Conservation (phyloP, 1,139 yeast species). For the Suhomyces bokatorum region DNA sequence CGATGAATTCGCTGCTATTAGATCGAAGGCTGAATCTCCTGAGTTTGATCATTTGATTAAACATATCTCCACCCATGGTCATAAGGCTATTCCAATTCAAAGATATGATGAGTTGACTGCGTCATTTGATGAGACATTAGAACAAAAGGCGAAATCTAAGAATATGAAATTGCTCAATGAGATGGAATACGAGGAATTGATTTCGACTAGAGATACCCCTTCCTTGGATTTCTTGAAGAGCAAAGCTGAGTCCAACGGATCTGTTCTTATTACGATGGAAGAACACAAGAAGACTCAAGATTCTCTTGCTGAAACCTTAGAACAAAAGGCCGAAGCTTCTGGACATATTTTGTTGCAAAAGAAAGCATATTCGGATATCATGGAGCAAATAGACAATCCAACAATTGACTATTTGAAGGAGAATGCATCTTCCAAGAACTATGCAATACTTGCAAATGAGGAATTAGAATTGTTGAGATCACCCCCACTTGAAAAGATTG, state of each 20-base stretch:
- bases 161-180: constrained; percentile 15
- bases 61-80: constrained; percentile 9
- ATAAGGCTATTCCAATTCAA: constrained; percentile 18
- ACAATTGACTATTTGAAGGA: constrained; percentile 14
- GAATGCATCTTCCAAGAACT: constrained; percentile 12
- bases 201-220: constrained; percentile 9
- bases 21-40: constrained; percentile 6
- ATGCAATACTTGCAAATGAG: constrained; percentile 18
- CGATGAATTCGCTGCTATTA: constrained; percentile 19
- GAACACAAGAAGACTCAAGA: constrained; percentile 11
- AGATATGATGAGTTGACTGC: constrained; percentile 9
- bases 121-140: constrained; percentile 12
- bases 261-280: constrained; percentile 4
- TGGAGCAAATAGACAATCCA: constrained; percentile 7
- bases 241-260: constrained; percentile 24
- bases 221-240: constrained; percentile 12
- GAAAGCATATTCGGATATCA: background rate
- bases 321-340: constrained; percentile 18
- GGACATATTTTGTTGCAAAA: constrained; percentile 7
- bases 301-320: constrained; percentile 18
- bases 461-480: constrained; percentile 19
- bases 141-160: constrained; percentile 17
- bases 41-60: constrained; percentile 6
- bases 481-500: constrained; percentile 14
- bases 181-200: constrained; percentile 11